A percentile compares a stretch with the other conserved stretches of the same genome.
phyloP scores from a whole-genome alignment of 345 rosid species.

The Brassica napus region Da-Ae NC_063436.1:7508001-7508500 shows the following conservation, averaged over 20 bases:
- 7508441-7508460: slow-evolving; percentile 79
- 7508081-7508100: background rate
- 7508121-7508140: too few relatives aligned
- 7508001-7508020: background rate
- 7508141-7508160: too few relatives aligned
- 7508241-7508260: slow-evolving; percentile 80
- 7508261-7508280: slow-evolving; percentile 87
- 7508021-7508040: background rate
- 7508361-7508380: slow-evolving; percentile 67
- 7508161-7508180: slow-evolving; percentile 39
- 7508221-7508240: slow-evolving; percentile 46
- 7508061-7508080: background rate
- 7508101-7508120: too few relatives aligned
- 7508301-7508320: background rate
- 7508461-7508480: slow-evolving; percentile 1
- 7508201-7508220: slow-evolving; percentile 53
- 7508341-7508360: slow-evolving; percentile 4
- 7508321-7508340: background rate
- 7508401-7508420: slow-evolving; percentile 81
- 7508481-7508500: slow-evolving; percentile 1
- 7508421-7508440: slow-evolving; percentile 85
- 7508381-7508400: slow-evolving; percentile 87
- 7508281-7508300: slow-evolving; percentile 62
- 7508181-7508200: slow-evolving; percentile 81
- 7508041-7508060: background rate